Base-by-base conservation (phyloP, 2,329 filamentous ascomycete genomes). In the Ascochyta pisi region DNA sequence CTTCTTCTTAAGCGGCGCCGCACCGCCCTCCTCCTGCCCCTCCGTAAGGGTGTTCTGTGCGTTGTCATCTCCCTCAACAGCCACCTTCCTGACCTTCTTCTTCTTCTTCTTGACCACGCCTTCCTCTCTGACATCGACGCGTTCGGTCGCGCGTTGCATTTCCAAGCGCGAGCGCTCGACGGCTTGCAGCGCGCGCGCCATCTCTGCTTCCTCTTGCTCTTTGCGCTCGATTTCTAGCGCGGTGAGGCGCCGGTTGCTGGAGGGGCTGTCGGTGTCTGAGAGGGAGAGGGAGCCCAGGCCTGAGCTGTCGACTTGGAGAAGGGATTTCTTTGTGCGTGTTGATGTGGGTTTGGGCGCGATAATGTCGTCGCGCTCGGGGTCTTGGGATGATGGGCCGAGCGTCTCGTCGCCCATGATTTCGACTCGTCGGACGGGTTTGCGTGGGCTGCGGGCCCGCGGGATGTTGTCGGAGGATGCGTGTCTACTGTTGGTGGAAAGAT, bases 281-380 rank as follows among this genome's bases (percentile, higher is more conserved):
- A 97, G 83, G 40, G 85, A 89, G 39, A 97, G 84, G 2, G 85
- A 79, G 1, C 87, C 86, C 3, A 99, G 85, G 38, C 88, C 89
- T 62, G 90, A 94, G 33, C 92, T 96, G 76, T 97, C 92, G 0
- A 98, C 89, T 62, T 93, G 86, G 1, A 99, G 83, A 1, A 97
- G 79, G 5, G 82, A 82, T 59, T 89, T 91, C 69, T 86, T 90
- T 0, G 69, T 66, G 44, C 75, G 77, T 6, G 54, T 55, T 15
- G 50, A 59, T 6, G 55, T 35, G 10, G 50, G 9, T 24, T 57
- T 65, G 3, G 71, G 63, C 19, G 69, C 63, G 1, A 74, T 56
- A n/a, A 73, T 67, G 33, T 74, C 65, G 8, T 71, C 64, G 50
- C 72, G 69, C 3, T 69, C 65, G 4, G 64, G 55, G 10, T 67